These are phyloP conservation scores for Firmiana major DNA, from an alignment of 345 rosid genomes.

Conservation along the genomic window DNA sequence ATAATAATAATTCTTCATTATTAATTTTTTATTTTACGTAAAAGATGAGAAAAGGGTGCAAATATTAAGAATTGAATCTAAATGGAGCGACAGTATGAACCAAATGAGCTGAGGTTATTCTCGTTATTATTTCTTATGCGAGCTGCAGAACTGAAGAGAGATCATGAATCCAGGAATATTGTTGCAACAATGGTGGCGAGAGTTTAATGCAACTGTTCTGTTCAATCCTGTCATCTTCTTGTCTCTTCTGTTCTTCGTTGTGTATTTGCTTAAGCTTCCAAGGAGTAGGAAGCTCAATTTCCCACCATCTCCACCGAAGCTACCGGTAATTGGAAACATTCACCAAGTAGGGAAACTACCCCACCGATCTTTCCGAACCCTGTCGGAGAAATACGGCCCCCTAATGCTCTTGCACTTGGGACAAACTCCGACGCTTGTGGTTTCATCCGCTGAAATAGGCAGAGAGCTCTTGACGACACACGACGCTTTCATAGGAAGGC, in stretches of 20 bases:
- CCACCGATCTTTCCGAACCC: background rate
- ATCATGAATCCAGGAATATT: background rate
- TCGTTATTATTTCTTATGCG: too few species aligned
- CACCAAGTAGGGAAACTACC: background rate
- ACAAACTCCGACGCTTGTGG: background rate
- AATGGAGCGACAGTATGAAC: too few species aligned
- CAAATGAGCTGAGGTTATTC: too few species aligned
- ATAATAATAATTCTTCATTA: too few species aligned
- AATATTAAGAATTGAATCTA: too few species aligned
- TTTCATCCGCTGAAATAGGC: background rate
- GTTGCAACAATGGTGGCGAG: background rate
- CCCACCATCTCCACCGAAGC: constrained; percentile 6
- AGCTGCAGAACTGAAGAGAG: background rate
- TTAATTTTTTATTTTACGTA: too few species aligned
- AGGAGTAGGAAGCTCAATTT: background rate
- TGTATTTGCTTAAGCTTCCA: background rate
- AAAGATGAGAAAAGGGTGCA: too few species aligned
- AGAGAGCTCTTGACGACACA: background rate
- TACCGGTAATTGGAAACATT: constrained; percentile 7
- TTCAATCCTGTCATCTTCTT: background rate
- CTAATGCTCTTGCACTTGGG: constrained; percentile 11
- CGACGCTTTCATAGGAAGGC: constrained; percentile 6
- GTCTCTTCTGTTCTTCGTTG: background rate
- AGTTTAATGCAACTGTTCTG: background rate
- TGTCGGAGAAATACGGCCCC: constrained; percentile 7